Conservation (phyloP, 345 rosid genomes). For the Aegle marmelos region DNA sequence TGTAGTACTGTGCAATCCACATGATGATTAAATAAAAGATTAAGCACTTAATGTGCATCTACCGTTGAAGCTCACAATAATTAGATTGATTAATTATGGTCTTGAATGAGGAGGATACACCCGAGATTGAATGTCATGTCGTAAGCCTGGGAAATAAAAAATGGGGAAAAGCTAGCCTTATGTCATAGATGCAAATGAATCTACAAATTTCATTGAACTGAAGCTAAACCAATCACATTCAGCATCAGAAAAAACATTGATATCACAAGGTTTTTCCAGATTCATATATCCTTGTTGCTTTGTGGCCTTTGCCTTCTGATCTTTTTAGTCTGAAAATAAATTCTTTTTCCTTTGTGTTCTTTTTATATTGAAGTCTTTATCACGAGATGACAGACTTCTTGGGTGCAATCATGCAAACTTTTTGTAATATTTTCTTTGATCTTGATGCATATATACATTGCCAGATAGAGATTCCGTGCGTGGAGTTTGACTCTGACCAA, state of each 20-base stretch:
- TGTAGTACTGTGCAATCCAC: neutral
- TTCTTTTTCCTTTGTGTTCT: neutral
- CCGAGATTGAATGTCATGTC: too few relatives aligned
- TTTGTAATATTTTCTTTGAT: neutral
- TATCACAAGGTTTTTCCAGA: neutral
- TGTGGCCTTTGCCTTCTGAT: neutral
- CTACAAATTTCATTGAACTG: constrained; percentile 1
- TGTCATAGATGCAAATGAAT: neutral
- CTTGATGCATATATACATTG: neutral
- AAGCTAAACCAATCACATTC: neutral
- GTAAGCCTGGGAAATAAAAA: too few relatives aligned
- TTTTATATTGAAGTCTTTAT: neutral
- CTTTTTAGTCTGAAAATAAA: neutral
- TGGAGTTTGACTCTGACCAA: neutral
- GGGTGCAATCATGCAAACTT: neutral
- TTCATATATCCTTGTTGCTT: neutral
- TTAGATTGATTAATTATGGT: neutral
- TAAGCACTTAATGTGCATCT: neutral
- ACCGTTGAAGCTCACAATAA: neutral
- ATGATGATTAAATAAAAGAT: neutral
- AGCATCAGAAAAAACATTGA: neutral
- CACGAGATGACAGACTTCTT: neutral
- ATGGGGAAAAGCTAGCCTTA: neutral
- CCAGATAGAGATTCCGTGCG: constrained; percentile 7
- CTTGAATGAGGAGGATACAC: neutral